Evolutionary conservation across 2,329 filamentous ascomycete genomes (phyloP), one percentile per base, ranked within the genome.

Genomic region (Arthrobotrys sinensis): DNA sequence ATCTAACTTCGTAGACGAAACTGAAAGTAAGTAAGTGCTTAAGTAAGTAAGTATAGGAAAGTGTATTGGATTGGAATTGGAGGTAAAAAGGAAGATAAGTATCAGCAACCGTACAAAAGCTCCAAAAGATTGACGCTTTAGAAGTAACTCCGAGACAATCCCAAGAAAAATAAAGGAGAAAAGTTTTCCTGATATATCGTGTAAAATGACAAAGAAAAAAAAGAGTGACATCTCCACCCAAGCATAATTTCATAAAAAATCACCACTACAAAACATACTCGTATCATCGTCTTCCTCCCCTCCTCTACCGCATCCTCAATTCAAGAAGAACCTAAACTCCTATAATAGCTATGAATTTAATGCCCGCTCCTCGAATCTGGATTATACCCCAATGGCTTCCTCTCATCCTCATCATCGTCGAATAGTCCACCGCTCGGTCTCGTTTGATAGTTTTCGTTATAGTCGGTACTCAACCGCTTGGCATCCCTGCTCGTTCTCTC

Each of bases 361-460:
- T 72, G 67, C 36, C 75, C 75, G 32, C 67, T 78, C 67, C 75
- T 62, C 8, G 75, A 78, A 63, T 78, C 75, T 4, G 75, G 75
- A 48, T 78, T 60, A 36, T 78, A 78, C 10, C 67, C 53, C 46
- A 78, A 65, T 19, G 75, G 75, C 53, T 53, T 43, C 36, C 63
- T 63, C 62, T 78, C 75, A 36, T 78, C 75, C 5, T 50, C 34
- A 16, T 78, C 75, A 19, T 75, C 70, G 36, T 78, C 75, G 21
- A 72, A 78, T 19, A 72, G 48, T 3, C 75, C 75, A 8, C 75
- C 67, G 24, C 75, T 78, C n/a, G 75, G 75, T 12, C 67, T 46
- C 1, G 50, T 55, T 38, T 78, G 75, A n/a, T 48, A 78, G 52
- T 78, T 78, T 67, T 78, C 75, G 19, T 78, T 64, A 46, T 78